Base-by-base conservation (phyloP, 2,329 filamentous ascomycete genomes). In the Alternaria incomplexa region DNA sequence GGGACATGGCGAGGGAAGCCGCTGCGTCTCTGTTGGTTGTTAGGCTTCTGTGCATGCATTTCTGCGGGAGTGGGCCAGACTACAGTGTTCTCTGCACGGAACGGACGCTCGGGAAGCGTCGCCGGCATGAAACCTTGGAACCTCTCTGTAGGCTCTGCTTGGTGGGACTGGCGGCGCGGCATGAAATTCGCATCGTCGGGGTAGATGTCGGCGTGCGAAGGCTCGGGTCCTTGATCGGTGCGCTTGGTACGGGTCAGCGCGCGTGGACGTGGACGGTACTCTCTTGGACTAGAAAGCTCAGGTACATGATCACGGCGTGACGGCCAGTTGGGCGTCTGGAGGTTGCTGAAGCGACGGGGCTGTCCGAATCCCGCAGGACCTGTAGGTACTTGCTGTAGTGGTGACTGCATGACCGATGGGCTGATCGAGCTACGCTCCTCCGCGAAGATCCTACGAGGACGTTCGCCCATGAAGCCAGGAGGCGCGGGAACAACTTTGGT, bases 141-240 rank as follows among this genome's bases (percentile, higher is more conserved):
- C 17, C n/a, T 12, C 36, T 15, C 17, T 25, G 44, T n/a, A 11
- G 36, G 20, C 44, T 46, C 43, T 54, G 52, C 43, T 12, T 28
- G 28, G 46, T 55, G 45, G 3, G 52, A 45, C 15, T 36, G 46
- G 20, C 47, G 47, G 4, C 47, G 28, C 2, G 60, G 52, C 12
- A 44, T 48, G 60, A 62, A 69, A 28, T 59, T 47, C 3, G 72
- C 71, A 58, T 77, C 75, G 13, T 76, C 74, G 8, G 75, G 75
- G 43, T 76, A 77, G 54, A 76, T 73, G 45, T 77, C 75, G 4
- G 75, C 75, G 4, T 50, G 45, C 13, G 75, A 77, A 5, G 75
- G 70, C 58, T 69, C 62, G 6, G 75, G 75, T 1, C 75, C 75
- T 62, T 77, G 74, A 58, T 77, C 74, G 7, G 60, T 61, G 9